Evolutionary conservation across 2,329 filamentous ascomycete genomes (phyloP).

Genomic region (Celoporthe dispersa): DNA sequence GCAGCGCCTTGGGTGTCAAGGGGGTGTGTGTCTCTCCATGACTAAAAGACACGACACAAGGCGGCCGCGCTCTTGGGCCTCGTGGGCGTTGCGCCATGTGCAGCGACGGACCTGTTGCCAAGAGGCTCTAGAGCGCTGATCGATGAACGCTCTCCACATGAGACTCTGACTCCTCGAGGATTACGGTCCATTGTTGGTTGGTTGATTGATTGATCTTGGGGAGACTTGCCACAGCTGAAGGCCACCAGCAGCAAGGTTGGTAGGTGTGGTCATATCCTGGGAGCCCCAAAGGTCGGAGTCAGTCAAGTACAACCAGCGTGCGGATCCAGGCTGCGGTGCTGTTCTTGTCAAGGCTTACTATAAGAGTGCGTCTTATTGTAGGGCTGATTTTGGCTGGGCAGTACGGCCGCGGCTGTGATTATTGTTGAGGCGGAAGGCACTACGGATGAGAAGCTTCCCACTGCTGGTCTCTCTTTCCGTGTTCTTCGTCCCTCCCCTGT

Average conservation of each 20-base stretch:
- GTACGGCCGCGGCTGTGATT: background rate
- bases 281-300: too few relatives aligned
- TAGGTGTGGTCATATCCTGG: background rate
- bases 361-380: background rate
- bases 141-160: background rate
- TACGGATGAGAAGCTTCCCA: background rate
- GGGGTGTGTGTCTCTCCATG: background rate
- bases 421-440: background rate
- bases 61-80: constrained; percentile 1
- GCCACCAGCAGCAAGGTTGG: background rate
- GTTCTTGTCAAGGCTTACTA: background rate
- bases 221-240: background rate
- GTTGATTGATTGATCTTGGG: background rate
- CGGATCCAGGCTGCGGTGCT: too few relatives aligned
- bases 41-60: background rate
- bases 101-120: background rate
- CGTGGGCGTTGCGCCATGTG: constrained; percentile 5
- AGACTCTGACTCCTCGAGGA: background rate
- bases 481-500: background rate
- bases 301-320: too few relatives aligned
- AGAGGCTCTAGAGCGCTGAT: background rate
- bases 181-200: background rate
- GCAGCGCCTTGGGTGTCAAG: background rate
- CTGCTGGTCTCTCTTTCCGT: background rate
- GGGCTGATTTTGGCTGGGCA: background rate